A percentile compares a stretch with the other conserved stretches of the same genome.
Conservation (phyloP, 306 rosid species). For the Vigna unguiculata region DNA sequence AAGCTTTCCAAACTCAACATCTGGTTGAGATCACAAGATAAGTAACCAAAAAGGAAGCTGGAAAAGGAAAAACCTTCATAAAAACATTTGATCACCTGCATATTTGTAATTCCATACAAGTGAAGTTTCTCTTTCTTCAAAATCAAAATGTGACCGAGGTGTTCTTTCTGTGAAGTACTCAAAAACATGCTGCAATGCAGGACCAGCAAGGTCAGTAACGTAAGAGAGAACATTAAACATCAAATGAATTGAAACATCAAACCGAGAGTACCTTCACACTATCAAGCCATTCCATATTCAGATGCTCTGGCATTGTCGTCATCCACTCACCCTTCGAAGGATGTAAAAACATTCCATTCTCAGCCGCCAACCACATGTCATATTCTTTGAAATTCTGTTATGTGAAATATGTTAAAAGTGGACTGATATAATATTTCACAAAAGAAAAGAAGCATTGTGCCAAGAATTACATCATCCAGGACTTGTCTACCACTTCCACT, state of each 20-base stretch:
- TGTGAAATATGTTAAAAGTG: slow-evolving; percentile 36
- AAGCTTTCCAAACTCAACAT: slow-evolving; percentile 81
- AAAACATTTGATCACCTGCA: slow-evolving; percentile 60
- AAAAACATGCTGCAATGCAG: slow-evolving; percentile 77
- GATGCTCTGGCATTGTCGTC: slow-evolving; percentile 95
- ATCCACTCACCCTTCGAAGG: slow-evolving; percentile 78
- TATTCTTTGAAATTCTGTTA: slow-evolving; percentile 79
- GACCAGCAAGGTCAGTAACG: slow-evolving; percentile 34
- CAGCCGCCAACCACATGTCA: slow-evolving; percentile 94
- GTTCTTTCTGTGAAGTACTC: slow-evolving; percentile 89
- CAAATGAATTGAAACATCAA: slow-evolving; percentile 30
- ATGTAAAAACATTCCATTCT: slow-evolving; percentile 89
- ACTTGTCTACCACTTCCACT: slow-evolving; percentile 77
- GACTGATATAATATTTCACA: slow-evolving; percentile 11
- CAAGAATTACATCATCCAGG: slow-evolving; percentile 65
- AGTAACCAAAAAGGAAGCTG: slow-evolving; percentile 28
- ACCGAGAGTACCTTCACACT: slow-evolving; percentile 70
- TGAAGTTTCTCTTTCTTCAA: slow-evolving; percentile 63
- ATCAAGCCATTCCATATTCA: slow-evolving; percentile 90
- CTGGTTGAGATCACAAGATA: slow-evolving; percentile 47
- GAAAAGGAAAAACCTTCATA: not conserved
- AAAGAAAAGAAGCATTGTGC: slow-evolving; percentile 28
- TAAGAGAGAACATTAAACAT: not conserved
- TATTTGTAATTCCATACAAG: slow-evolving; percentile 96
- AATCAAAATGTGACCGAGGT: slow-evolving; percentile 74